Evolutionary conservation across 495 filamentous ascomycete species (phyloP).

Genomic region (Cudoniella acicularis): DNA sequence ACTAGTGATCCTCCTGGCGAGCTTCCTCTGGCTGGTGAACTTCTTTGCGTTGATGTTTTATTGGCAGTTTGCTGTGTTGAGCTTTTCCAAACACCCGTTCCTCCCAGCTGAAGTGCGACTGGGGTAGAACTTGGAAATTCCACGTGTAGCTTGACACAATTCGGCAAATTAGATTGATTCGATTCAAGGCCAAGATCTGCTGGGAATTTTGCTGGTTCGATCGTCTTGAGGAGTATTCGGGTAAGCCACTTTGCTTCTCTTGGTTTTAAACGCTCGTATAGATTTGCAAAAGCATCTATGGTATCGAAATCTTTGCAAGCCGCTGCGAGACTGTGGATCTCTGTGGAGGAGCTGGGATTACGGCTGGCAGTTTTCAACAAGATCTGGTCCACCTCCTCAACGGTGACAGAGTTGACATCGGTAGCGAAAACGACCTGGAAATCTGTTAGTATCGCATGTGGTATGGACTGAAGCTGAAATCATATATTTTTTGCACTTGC

Average conservation of each 20-base stretch:
- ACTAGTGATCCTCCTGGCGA: background rate
- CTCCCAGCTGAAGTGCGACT: background rate
- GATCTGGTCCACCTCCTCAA: conserved; percentile 70
- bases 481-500: background rate
- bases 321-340: conserved; percentile 47
- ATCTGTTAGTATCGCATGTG: conserved; percentile 28
- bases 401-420: conserved; percentile 44
- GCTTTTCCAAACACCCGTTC: conserved; percentile 1
- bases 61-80: background rate
- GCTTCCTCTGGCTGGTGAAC: background rate
- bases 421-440: conserved; percentile 9
- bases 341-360: conserved; percentile 65
- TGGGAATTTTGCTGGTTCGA: conserved; percentile 54
- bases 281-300: conserved; percentile 44
- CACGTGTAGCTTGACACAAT: conserved; percentile 12
- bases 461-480: conserved; percentile 25
- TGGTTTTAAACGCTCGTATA: conserved; percentile 60
- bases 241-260: conserved; percentile 88
- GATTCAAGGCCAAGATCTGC: conserved; percentile 37
- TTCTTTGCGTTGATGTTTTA: background rate
- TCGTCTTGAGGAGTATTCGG: conserved; percentile 74
- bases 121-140: conserved; percentile 2
- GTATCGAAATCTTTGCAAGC: conserved; percentile 31
- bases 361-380: conserved; percentile 61
- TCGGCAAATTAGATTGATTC: conserved; percentile 10